Conservation (phyloP, 306 rosid genomes). For the Oxytropis ochrocephala region DNA sequence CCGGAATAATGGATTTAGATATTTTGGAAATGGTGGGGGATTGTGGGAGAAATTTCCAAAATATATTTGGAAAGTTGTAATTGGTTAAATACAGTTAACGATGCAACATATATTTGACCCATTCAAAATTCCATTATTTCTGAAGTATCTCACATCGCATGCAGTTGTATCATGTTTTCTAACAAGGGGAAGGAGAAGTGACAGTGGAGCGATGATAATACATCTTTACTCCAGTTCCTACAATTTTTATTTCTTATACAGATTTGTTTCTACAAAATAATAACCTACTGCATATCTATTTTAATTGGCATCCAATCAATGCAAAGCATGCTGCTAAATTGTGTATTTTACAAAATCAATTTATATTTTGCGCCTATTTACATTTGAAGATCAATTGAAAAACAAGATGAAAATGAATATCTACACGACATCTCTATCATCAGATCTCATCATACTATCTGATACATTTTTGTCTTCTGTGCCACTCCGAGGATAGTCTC, state of each 20-base stretch:
- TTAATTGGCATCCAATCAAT: slow-evolving; percentile 1
- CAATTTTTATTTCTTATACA: background rate
- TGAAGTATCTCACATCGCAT: background rate
- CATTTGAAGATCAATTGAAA: slow-evolving; percentile 24
- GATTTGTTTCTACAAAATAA: background rate
- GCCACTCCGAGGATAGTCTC: slow-evolving; percentile 16
- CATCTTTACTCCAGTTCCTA: background rate
- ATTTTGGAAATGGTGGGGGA: too few relatives aligned
- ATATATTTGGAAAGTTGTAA: too few relatives aligned
- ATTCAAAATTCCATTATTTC: background rate
- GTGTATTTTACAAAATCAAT: slow-evolving; percentile 16
- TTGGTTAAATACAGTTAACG: too few relatives aligned
- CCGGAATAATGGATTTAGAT: too few relatives aligned
- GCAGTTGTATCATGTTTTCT: background rate
- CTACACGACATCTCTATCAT: slow-evolving; percentile 16
- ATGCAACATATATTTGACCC: background rate
- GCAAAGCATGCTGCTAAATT: background rate
- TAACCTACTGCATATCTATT: background rate
- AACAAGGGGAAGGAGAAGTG: background rate
- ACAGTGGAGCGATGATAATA: background rate
- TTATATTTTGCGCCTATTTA: slow-evolving; percentile 27
- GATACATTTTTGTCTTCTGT: background rate
- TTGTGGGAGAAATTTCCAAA: too few relatives aligned
- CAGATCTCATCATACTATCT: slow-evolving; percentile 11
- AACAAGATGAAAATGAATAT: slow-evolving; percentile 16